Conservation (phyloP, 768 basidiomycete genomes). For the Tulasnella sp. region DNA sequence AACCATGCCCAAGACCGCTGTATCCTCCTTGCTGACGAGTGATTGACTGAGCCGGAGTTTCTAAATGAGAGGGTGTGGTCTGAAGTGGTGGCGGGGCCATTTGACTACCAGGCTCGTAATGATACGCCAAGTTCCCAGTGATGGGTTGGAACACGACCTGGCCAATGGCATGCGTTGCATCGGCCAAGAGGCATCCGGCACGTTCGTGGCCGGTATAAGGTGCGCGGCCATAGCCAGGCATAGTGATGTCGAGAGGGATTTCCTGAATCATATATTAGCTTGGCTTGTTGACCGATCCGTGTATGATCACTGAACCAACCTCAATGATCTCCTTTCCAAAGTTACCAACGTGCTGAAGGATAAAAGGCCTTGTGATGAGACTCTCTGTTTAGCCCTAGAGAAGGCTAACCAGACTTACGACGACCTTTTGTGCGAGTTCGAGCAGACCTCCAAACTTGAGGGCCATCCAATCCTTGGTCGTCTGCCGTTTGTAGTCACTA, state of each 20-base stretch:
- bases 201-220: conserved; percentile 57
- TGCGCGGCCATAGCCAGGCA: conserved; percentile 64
- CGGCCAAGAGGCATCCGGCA: conserved; percentile 48
- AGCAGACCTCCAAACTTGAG: conserved; percentile 80
- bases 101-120: conserved; percentile 4
- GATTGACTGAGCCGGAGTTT: background rate
- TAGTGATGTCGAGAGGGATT: conserved; percentile 69
- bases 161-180: conserved; percentile 36
- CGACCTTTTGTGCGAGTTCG: conserved; percentile 76
- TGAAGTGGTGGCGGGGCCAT: background rate
- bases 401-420: conserved; percentile 25
- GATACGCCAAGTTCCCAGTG: conserved; percentile 11
- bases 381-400: background rate
- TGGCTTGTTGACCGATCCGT: background rate
- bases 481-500: conserved; percentile 71
- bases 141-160: conserved; percentile 19
- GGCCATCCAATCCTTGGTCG: conserved; percentile 57
- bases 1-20: background rate
- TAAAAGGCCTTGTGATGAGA: conserved; percentile 8
- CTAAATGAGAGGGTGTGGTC: background rate
- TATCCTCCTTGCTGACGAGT: background rate
- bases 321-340: conserved; percentile 39
- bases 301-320: conserved; percentile 20
- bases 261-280: conserved; percentile 34
- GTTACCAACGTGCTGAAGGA: conserved; percentile 36